phyloP scores from a whole-genome alignment of 2,329 filamentous ascomycete species.

The Myriosclerotinia duriaeana region DNA sequence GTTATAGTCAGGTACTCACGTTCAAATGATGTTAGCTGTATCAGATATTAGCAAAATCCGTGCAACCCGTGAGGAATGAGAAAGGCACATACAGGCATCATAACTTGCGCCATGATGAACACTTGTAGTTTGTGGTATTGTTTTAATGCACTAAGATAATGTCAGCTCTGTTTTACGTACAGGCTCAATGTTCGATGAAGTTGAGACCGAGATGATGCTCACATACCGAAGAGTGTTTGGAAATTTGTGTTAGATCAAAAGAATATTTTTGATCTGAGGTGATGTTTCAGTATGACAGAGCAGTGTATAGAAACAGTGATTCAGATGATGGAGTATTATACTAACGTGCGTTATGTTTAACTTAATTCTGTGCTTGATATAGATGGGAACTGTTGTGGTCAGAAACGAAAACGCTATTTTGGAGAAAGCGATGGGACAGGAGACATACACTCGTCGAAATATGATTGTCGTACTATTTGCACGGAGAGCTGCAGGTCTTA shows the following conservation, averaged over 20 bases:
- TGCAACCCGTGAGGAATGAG: background rate
- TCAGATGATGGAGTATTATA: too few relatives aligned
- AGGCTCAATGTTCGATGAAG: background rate
- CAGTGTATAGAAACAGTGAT: background rate
- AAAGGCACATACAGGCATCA: constrained; percentile 13
- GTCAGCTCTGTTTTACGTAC: background rate
- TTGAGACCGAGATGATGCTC: background rate
- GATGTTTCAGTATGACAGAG: background rate
- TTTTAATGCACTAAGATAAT: background rate
- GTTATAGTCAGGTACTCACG: constrained; percentile 7
- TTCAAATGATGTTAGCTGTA: constrained; percentile 2
- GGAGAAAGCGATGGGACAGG: background rate
- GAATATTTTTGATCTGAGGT: background rate
- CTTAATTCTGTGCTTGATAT: background rate
- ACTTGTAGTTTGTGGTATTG: background rate
- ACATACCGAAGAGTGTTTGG: constrained; percentile 5
- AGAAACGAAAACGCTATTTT: background rate
- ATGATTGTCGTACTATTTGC: background rate
- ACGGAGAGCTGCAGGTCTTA: background rate
- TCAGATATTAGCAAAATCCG: background rate
- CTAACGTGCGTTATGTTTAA: background rate
- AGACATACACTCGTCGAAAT: background rate
- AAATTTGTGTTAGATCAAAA: background rate
- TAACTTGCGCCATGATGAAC: constrained; percentile 15
- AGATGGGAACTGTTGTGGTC: background rate